Evolutionary conservation across 2,329 filamentous ascomycete genomes (phyloP).

Genomic region (Sporothrix pseudoabietina): DNA sequence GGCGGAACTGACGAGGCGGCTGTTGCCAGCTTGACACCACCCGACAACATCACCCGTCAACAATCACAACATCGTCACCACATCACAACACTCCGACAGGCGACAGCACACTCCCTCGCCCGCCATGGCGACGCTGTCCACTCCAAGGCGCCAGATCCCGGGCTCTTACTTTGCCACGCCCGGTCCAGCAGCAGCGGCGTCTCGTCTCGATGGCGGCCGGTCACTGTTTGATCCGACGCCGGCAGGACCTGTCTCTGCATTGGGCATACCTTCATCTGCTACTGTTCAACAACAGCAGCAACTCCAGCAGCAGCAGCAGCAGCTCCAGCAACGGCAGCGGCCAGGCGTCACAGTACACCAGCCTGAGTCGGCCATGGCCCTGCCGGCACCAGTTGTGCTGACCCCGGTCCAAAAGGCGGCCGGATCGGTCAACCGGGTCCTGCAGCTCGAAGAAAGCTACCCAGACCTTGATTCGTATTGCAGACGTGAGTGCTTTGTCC

Average conservation of each 20-base stretch:
- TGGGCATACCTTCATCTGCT: background rate
- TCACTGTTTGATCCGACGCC: constrained; percentile 50
- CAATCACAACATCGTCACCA: too few relatives aligned
- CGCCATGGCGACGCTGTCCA: constrained; percentile 56
- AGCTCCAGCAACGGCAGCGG: background rate
- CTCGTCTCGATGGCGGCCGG: constrained; percentile 52
- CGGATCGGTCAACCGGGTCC: constrained; percentile 75
- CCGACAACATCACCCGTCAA: background rate
- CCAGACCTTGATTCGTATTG: constrained; percentile 89
- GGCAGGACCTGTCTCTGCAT: constrained; percentile 29
- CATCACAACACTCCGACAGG: background rate
- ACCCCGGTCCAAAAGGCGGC: constrained; percentile 76
- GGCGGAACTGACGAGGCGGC: background rate
- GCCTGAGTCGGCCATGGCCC: constrained; percentile 44
- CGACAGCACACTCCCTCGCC: constrained; percentile 20
- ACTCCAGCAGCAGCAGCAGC: background rate
- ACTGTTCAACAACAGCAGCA: background rate
- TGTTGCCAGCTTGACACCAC: background rate
- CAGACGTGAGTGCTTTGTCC: constrained; percentile 65
- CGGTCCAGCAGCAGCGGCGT: constrained; percentile 46
- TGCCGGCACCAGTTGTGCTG: constrained; percentile 46
- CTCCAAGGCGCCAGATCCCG: constrained; percentile 72
- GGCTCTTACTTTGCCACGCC: constrained; percentile 78
- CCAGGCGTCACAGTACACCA: background rate
- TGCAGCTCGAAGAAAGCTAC: constrained; percentile 76